Evolutionary conservation across 2,329 filamentous ascomycete genomes (phyloP).

Genomic region (Diaporthe vexans): DNA sequence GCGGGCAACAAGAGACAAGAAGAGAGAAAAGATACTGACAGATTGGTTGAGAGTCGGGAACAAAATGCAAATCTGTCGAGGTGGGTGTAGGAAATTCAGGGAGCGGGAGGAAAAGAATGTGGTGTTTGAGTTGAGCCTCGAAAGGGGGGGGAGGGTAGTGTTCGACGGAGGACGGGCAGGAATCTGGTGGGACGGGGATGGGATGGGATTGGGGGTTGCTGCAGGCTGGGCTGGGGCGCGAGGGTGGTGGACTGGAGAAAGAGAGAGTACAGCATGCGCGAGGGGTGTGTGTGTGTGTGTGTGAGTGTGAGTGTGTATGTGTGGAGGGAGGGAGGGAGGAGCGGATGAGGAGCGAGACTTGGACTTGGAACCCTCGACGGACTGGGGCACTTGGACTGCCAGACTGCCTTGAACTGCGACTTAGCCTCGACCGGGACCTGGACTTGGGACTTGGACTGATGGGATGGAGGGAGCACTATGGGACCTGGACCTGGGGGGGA

Average conservation of each 20-base stretch:
- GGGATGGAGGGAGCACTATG: not conserved
- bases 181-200: conserved; percentile 40
- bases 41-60: conserved; percentile 19
- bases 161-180: conserved; percentile 35
- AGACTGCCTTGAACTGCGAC: no score
- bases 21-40: not conserved
- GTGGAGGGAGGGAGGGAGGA: conserved; percentile 29
- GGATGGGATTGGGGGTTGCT: conserved; percentile 28
- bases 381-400: no score
- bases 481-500: conserved; percentile 13
- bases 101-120: conserved; percentile 36
- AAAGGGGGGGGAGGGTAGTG: conserved; percentile 24
- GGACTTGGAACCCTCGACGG: not conserved
- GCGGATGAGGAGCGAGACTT: conserved; percentile 25
- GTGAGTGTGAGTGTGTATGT: not conserved
- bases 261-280: conserved; percentile 10
- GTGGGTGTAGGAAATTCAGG: conserved; percentile 16
- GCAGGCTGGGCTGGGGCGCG: conserved; percentile 8
- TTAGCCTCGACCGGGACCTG: no score
- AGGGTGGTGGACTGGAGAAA: not conserved
- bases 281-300: not conserved
- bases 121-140: conserved; percentile 34
- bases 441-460: not conserved
- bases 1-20: not conserved
- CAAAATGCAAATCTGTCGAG: conserved; percentile 35